Evolutionary conservation across 1,284 basidiomycete species (phyloP), one percentile per base, ranked within the genome.

Genomic region (Neonothopanus nambi): DNA sequence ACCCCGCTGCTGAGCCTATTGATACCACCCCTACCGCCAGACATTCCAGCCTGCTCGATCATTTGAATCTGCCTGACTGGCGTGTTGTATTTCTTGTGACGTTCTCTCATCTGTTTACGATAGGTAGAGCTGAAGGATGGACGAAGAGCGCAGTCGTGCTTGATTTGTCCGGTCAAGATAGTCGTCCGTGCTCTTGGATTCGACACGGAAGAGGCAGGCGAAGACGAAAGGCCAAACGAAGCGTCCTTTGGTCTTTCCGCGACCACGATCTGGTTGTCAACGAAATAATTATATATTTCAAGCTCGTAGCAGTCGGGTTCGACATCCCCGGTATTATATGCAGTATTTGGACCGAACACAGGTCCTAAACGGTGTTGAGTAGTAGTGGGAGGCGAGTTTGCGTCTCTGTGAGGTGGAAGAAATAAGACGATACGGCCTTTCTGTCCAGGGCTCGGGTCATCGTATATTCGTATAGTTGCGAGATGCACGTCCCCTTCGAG

Each of bases 201-300:
- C 6, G 65, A 59, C 2, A 71, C 67, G 12, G 65, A 65, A 24
- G 61, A 56, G 15, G 62, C 64, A 43, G 72, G 60, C 17, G 65
- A 66, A 5, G 66, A 62, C 5, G 71, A 68, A 2, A 65, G 50
- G 33, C 65, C 72, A 13, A 81, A 72, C 5, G 78, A 76, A 2
- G 80, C 67, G 55, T 85, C 82, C 61, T 87, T 89, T 20, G 85
- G 85, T 39, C 84, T 79, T 67, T 90, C 87, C 0, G 88, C 87
- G 36, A 91, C 77, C 40, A 90, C 87, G 54, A 89, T 76, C 65
- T 90, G 87, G 68, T 90, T 90, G 58, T 87, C 83, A 4, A 91
- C 87, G 17, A 78, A 67, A 54, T 87, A 83, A 58, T 89, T 86
- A 39, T 88, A 78, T 84, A 91, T 89, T 26, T 89, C 87, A 36